These are phyloP conservation scores for Cajanus cajan DNA, from an alignment of 306 rosid genomes.

Conservation along the genomic window DNA sequence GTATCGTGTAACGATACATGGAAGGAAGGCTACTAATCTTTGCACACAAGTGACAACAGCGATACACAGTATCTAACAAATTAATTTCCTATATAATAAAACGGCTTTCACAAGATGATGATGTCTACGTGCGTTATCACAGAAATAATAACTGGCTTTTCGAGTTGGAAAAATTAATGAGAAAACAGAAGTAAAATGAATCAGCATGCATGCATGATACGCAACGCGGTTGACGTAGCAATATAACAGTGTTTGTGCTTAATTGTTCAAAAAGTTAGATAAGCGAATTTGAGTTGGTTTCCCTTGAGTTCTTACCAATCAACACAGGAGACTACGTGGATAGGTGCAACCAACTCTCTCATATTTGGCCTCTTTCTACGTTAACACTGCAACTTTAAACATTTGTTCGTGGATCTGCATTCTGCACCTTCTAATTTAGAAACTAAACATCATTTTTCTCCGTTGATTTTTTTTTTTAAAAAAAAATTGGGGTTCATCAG, in stretches of 20 bases:
- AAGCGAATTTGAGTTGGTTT: slow-evolving; percentile 11
- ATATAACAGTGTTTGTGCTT: slow-evolving; percentile 8
- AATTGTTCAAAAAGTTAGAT: slow-evolving; percentile 31
- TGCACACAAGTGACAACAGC: slow-evolving; percentile 20
- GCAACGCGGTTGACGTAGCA: slow-evolving; percentile 16
- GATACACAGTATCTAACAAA: neutral
- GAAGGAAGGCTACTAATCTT: neutral
- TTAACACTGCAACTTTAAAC: slow-evolving; percentile 24
- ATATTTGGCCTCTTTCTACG: neutral
- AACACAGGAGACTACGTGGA: neutral
- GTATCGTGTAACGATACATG: slow-evolving; percentile 18
- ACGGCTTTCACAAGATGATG: neutral
- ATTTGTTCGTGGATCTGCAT: slow-evolving; percentile 7
- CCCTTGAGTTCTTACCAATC: neutral
- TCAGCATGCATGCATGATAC: neutral
- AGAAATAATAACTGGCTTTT: neutral
- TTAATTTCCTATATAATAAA: neutral
- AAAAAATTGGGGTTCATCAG: too few species aligned
- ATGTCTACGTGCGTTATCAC: neutral
- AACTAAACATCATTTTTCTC: neutral
- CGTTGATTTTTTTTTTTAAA: neutral
- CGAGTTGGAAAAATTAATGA: slow-evolving; percentile 9
- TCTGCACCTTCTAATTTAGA: slow-evolving; percentile 7
- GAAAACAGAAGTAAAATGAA: neutral
- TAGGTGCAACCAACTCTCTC: slow-evolving; percentile 36